Evolutionary conservation across 2,329 filamentous ascomycete genomes (phyloP), one percentile per base, ranked within the genome.

Genomic region (Talaromyces sp.): DNA sequence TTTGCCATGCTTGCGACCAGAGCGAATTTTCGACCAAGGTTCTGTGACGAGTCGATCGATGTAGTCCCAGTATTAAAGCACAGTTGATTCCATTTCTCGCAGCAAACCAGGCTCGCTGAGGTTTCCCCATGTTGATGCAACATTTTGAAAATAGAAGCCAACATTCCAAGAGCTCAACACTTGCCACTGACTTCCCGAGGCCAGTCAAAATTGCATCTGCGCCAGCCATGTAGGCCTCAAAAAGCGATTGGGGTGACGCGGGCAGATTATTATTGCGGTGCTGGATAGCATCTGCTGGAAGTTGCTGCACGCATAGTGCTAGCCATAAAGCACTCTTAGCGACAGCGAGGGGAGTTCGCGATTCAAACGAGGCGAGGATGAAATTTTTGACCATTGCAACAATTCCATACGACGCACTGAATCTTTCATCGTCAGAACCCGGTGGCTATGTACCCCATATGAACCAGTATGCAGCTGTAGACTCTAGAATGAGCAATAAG

Each of bases 271-370:
- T 17, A 17, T 39, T 44, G 4, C 55, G 36, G 17, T 39, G 27
- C 15, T 47, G 42, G 19, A 30, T 47, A 42, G 22, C 22, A 30
- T 49, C n/a, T 32, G 17, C 32, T 42, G 55, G 30, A 25, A 58
- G 36, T 30, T 58, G 55, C 36, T 58, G 55, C 15, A 58, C 28
- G 55, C 55, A 58, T 22, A 58, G 25, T 49, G 55, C 55, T 13
- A 58, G 39, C 55, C 55, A 58, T 15, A 58, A 9, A 9, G 27
- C 7, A 25, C 33, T 44, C 22, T 58, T 58, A 25, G 22, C 19
- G 36, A 58, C 22, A 19, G 27, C 27, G 10, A 44, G 30, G 2
- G 33, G 33, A 7, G 11, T 4, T 39, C 36, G 22, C 10, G 36
- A 44, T 30, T 27, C 42, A 30, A 58, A 30, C 8, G 55, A 42